phyloP scores from a whole-genome alignment of 2,329 filamentous ascomycete genomes.

The Chrysosporium keratinophilum region DNA sequence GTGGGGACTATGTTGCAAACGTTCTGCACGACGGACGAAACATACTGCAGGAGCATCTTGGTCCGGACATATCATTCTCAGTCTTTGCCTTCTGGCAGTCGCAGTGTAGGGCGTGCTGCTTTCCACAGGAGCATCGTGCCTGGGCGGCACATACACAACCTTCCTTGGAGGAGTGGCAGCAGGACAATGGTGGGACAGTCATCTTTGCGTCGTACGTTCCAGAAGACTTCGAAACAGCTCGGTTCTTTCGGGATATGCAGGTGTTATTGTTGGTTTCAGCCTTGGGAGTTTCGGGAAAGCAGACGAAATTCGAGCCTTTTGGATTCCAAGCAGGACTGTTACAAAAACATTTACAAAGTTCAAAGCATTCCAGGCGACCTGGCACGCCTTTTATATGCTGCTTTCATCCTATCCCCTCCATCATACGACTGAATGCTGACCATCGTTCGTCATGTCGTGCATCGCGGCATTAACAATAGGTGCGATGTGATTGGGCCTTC shows the following conservation, averaged over 20 bases:
- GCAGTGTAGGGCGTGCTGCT: slow-evolving; percentile 78
- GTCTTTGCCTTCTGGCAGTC: slow-evolving; percentile 63
- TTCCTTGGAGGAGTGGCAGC: slow-evolving; percentile 49
- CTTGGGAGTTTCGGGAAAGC: not conserved
- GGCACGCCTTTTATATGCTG: not conserved
- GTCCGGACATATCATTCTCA: slow-evolving; percentile 64
- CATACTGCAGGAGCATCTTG: slow-evolving; percentile 71
- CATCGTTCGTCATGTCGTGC: not conserved
- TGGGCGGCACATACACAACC: slow-evolving; percentile 49
- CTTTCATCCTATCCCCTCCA: not conserved
- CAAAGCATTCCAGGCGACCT: not conserved
- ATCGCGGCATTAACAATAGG: slow-evolving; percentile 1
- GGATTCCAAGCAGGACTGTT: not conserved
- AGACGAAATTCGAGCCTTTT: no score
- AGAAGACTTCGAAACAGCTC: not conserved
- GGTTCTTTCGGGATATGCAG: not conserved
- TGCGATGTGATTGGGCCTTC: not conserved
- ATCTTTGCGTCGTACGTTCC: slow-evolving; percentile 23
- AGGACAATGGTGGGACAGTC: slow-evolving; percentile 44
- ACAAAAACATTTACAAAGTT: not conserved
- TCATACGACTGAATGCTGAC: not conserved
- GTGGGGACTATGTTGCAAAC: no score
- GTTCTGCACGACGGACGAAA: slow-evolving; percentile 17
- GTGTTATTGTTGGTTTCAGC: no score
- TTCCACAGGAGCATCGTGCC: slow-evolving; percentile 74